Evolutionary conservation across 225 moss, liverwort and hornwort genomes (phyloP).

Genomic region (Anthoceros angustus): DNA sequence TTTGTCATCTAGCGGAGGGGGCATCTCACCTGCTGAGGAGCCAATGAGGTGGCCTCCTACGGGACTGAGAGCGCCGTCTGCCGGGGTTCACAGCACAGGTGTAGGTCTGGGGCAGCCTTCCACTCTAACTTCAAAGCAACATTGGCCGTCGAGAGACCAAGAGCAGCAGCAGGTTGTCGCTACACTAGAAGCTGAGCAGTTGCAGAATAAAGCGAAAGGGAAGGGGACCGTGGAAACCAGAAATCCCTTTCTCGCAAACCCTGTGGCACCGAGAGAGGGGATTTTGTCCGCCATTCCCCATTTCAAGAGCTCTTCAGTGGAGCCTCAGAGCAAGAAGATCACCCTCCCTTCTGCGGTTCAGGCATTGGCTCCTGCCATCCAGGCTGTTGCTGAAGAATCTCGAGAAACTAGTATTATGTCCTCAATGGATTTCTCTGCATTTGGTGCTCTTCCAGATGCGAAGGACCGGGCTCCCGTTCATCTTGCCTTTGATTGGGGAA

Average conservation of each 20-base stretch:
- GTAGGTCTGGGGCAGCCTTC: slow-evolving; percentile 8
- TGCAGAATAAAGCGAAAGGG: slow-evolving; percentile 55
- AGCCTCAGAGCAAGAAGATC: slow-evolving; percentile 15
- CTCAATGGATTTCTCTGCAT: slow-evolving; percentile 26
- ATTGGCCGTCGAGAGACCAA: slow-evolving; percentile 80
- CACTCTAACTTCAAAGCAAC: slow-evolving; percentile 34
- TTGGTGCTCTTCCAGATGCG: slow-evolving; percentile 40
- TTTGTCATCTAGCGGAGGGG: slow-evolving; percentile 35
- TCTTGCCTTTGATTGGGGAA: slow-evolving; percentile 73
- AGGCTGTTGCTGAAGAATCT: slow-evolving; percentile 30
- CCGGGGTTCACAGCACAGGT: slow-evolving; percentile 1
- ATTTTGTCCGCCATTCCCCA: slow-evolving; percentile 31
- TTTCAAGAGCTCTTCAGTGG: slow-evolving; percentile 21
- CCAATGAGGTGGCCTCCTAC: neutral
- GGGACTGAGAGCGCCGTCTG: neutral
- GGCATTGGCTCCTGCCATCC: slow-evolving; percentile 61
- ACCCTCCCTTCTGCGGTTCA: slow-evolving; percentile 70
- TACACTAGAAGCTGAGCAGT: slow-evolving; percentile 38
- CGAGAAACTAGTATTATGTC: slow-evolving; percentile 20
- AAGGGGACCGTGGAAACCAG: slow-evolving; percentile 40
- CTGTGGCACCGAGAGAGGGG: slow-evolving; percentile 54
- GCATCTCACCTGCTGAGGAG: neutral
- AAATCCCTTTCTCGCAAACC: slow-evolving; percentile 67
- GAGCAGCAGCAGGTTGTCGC: slow-evolving; percentile 21
- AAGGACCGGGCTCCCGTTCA: slow-evolving; percentile 68